phyloP scores from a whole-genome alignment of 352 stramenopile species.

The Pythium plurisporium region DNA sequence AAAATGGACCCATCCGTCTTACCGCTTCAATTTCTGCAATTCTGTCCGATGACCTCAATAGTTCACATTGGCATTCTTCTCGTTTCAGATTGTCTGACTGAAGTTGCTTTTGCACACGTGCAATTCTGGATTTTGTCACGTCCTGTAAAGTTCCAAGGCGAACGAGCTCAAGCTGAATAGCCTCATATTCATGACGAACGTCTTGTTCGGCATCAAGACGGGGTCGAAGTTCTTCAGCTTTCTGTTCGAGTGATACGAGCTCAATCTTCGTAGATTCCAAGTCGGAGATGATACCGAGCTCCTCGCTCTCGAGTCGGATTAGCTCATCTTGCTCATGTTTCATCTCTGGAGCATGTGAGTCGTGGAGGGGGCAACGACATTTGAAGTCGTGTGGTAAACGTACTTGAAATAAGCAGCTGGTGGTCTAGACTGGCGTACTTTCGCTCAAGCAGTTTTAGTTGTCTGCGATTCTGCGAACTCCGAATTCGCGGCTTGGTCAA shows the following conservation, averaged over 20 bases:
- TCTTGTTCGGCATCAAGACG: not conserved
- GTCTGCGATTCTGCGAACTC: conserved; percentile 5
- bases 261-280: conserved; percentile 1
- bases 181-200: not conserved
- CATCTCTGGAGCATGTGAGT: not conserved
- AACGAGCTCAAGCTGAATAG: conserved; percentile 12
- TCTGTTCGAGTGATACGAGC: not conserved
- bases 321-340: not conserved
- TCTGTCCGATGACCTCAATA: not conserved
- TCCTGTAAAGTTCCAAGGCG: conserved; percentile 5
- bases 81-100: not conserved
- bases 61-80: not conserved
- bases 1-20: no score
- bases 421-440: not conserved
- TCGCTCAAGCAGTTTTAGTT: not conserved
- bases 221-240: not conserved
- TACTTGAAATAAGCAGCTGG: conserved; percentile 1
- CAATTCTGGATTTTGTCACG: not conserved
- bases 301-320: not conserved
- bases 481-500: no score
- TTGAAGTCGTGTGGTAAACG: no score
- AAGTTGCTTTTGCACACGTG: not conserved
- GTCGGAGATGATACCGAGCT: not conserved
- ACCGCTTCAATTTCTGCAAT: not conserved
- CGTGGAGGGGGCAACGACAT: not conserved